Evolutionary conservation across 768 basidiomycete genomes (phyloP), one percentile per base, ranked within the genome.

Genomic region (Russula sp.): DNA sequence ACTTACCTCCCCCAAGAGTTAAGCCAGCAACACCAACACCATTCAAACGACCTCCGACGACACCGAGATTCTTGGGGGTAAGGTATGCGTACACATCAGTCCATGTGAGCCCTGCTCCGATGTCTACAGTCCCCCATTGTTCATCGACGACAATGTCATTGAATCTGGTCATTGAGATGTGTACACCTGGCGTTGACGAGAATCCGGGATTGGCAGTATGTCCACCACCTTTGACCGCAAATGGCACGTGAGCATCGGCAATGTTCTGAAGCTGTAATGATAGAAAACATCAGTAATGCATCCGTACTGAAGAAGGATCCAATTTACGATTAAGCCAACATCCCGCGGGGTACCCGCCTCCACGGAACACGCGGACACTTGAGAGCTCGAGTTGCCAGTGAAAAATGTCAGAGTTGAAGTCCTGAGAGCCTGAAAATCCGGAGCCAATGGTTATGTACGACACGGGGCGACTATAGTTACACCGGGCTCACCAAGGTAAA

Each of bases 141-240:
- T 43, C 25, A 18, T 65, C 42, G 45, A 66, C 62, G n/a, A 50
- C 41, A 11, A 67, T 58, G 8, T 58, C 45, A 13, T 52, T 48
- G 50, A 70, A 72, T 2, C 63, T 63, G 48, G 53, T 22, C 68
- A 71, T 51, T 5, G 69, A 59, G 16, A 72, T 70, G 18, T 68
- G 70, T 20, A 72, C 68, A 20, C 70, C 69, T 4, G 52, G 36
- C 5, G 70, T 72, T 7, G 70, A 71, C n/a, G 64, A 69, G 58
- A 70, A 70, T 2, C 66, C 69, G 1, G 48, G 64, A 29, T 69
- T 69, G 5, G 46, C 48, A 1, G 67, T 14, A 49, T 71, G 70
- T 7, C 70, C 70, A n/a, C 68, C 70, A 41, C 65, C 62, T 53
- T 71, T 71, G 34, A 67, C 32, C 4, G 64, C 64, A 7, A 63